Base-by-base conservation (phyloP, 2,329 filamentous ascomycete genomes). In the Cladosporium colombiae region DNA sequence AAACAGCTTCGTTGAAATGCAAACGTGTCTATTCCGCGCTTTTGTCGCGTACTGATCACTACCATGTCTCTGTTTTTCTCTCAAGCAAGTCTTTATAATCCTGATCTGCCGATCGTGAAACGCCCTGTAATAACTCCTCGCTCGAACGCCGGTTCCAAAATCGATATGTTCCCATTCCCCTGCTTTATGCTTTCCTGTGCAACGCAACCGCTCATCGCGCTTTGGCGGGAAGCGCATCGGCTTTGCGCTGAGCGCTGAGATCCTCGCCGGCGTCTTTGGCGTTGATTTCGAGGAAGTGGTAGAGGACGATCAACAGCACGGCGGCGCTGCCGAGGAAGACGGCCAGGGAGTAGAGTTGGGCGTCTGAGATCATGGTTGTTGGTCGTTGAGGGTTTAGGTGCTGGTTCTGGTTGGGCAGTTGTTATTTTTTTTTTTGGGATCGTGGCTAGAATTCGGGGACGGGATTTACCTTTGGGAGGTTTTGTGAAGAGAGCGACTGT, bases 201-300 rank as follows among this genome's bases (percentile, higher is more conserved):
- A n/a, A 46, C 40, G 40, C 40, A 46, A 46, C n/a, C 8, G 35
- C 25, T 71, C 65, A 71, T 66, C 67, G 66, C 60, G 64, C 69
- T 66, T 73, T 74, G 18, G 67, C 67, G 13, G 76, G 75, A 46
- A 76, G 62, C 25, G 73, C 70, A 64, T 77, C 75, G 16, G 71
- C 72, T 67, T 72, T 76, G 65, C 75, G 71, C 68, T 74, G 70
- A 40, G 67, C 69, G 62, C 73, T 73, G 29, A 76, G 53, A 29
- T 49, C 35, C n/a, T 66, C 63, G 16, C 37, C 61, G 50, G 82
- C 80, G 66, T 89, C 85, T 70, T 85, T 83, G n/a, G 92, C 87
- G 76, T 99, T 98, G 82, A 97, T 87, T 78, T 98, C 94, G 74
- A 99, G 88, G 81, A 96, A 98, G 80, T 98, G 93, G 81, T 99